A percentile compares a stretch with the other conserved stretches of the same genome.
These are phyloP conservation scores for Phytophthora hibernalis DNA, from an alignment of 352 stramenopile species.

Conservation along the genomic window DNA sequence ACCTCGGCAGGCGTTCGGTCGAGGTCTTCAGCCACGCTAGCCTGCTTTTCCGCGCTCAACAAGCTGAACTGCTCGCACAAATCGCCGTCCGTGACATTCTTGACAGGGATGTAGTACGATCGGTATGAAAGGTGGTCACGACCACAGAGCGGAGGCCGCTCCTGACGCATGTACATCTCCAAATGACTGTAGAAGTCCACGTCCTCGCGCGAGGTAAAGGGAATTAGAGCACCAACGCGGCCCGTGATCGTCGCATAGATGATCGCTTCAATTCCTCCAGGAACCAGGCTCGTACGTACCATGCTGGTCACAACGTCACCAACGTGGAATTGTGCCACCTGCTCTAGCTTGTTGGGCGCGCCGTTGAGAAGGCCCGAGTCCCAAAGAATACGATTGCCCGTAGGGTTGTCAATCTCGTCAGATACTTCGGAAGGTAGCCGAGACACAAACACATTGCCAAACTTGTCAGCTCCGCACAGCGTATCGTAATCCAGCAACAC, in stretches of 20 bases:
- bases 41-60: constrained; percentile 94
- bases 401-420: constrained; percentile 96
- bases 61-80: constrained; percentile 96
- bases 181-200: constrained; percentile 99
- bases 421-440: constrained; percentile 93
- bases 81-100: constrained; percentile 98
- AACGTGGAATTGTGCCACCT: constrained; percentile 96
- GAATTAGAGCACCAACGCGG: constrained; percentile 96
- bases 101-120: constrained; percentile 98
- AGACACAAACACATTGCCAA: constrained; percentile 98
- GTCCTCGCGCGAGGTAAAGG: constrained; percentile 97
- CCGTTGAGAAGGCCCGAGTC: constrained; percentile 93
- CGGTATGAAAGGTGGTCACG: constrained; percentile 98
- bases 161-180: constrained; percentile 96
- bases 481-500: constrained; percentile 98
- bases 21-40: constrained; percentile 96
- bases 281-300: constrained; percentile 94
- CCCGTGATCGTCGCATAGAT: constrained; percentile 98
- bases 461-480: constrained; percentile 98
- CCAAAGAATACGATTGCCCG: constrained; percentile 97
- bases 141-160: constrained; percentile 92
- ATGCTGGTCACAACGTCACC: constrained; percentile 99
- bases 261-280: constrained; percentile 96
- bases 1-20: constrained; percentile 97
- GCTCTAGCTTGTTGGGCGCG: constrained; percentile 97